phyloP scores from a whole-genome alignment of 805 yeast genomes.

The Candida quercuum region DNA sequence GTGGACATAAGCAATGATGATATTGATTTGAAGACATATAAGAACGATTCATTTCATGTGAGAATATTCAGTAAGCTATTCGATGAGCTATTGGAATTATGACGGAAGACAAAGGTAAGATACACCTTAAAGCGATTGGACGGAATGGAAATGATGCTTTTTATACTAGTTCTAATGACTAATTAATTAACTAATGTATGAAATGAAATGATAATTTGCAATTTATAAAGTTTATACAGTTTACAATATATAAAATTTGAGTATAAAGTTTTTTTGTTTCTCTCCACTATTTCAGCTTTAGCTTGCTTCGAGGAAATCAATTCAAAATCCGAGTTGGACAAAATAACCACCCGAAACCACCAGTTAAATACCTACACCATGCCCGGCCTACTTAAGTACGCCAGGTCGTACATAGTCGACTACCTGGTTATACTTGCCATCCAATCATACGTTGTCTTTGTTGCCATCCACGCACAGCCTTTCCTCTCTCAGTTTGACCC shows the following conservation, averaged over 20 bases:
- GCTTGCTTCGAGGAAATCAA: neutral
- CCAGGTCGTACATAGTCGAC: neutral
- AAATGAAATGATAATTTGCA: neutral
- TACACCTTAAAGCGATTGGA: too few relatives aligned
- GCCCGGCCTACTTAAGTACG: neutral
- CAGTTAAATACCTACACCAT: too few relatives aligned
- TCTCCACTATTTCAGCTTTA: neutral
- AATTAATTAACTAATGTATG: too few relatives aligned
- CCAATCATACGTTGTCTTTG: slow-evolving; percentile 2
- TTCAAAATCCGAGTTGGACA: neutral
- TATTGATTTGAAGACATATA: slow-evolving; percentile 7
- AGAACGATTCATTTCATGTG: slow-evolving; percentile 23
- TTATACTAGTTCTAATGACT: neutral
- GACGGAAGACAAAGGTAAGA: too few relatives aligned
- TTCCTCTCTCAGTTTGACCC: slow-evolving; percentile 5
- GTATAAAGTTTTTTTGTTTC: neutral
- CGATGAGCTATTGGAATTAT: slow-evolving; percentile 7
- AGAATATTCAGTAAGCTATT: slow-evolving; percentile 14
- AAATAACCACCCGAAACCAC: neutral
- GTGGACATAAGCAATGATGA: slow-evolving; percentile 18
- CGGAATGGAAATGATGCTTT: neutral
- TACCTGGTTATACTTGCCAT: slow-evolving; percentile 1
- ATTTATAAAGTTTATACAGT: neutral
- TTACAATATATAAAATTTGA: too few relatives aligned
- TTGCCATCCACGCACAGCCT: slow-evolving; percentile 4